These are phyloP conservation scores for Aurantiochytrium sp. DNA, from an alignment of 108 stramenopile species.

Conservation along the genomic window DNA sequence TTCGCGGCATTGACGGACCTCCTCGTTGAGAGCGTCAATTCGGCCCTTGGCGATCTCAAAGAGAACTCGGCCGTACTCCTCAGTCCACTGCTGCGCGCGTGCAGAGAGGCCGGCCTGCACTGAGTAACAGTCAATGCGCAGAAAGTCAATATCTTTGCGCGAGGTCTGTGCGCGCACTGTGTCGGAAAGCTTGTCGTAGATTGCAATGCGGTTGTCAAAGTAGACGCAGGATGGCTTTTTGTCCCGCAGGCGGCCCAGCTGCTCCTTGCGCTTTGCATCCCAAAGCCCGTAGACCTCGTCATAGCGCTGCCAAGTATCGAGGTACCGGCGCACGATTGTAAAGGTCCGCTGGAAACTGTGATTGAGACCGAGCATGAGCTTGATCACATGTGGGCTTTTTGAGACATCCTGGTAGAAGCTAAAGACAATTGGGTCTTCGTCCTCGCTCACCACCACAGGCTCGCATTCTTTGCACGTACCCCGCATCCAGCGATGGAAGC, in stretches of 20 bases:
- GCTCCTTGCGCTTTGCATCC: conserved; percentile 42
- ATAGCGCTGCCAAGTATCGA: conserved; percentile 49
- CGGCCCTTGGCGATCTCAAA: conserved; percentile 30
- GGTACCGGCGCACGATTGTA: conserved; percentile 34
- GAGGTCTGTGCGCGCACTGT: conserved; percentile 21
- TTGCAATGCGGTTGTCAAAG: conserved; percentile 43
- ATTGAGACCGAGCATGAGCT: conserved; percentile 44
- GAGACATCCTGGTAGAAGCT: conserved; percentile 55
- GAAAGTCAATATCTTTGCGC: conserved; percentile 50
- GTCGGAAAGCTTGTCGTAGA: conserved; percentile 35
- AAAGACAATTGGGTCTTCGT: conserved; percentile 54
- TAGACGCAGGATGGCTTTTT: conserved; percentile 33
- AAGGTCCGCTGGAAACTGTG: conserved; percentile 36
- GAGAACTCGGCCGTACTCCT: conserved; percentile 50
- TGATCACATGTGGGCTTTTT: conserved; percentile 47
- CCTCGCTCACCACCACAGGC: conserved; percentile 34
- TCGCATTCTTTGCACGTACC: conserved; percentile 53
- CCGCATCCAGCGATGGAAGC: conserved; percentile 59
- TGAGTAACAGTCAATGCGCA: conserved; percentile 47
- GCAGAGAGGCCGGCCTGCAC: conserved; percentile 44
- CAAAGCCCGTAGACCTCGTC: conserved; percentile 55
- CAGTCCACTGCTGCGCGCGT: conserved; percentile 47
- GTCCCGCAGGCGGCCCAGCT: conserved; percentile 47
- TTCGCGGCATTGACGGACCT: conserved; percentile 17
- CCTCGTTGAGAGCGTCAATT: conserved; percentile 28